Base-by-base conservation (phyloP, 331 rosid species). In the Cucumis variabilis region DNA sequence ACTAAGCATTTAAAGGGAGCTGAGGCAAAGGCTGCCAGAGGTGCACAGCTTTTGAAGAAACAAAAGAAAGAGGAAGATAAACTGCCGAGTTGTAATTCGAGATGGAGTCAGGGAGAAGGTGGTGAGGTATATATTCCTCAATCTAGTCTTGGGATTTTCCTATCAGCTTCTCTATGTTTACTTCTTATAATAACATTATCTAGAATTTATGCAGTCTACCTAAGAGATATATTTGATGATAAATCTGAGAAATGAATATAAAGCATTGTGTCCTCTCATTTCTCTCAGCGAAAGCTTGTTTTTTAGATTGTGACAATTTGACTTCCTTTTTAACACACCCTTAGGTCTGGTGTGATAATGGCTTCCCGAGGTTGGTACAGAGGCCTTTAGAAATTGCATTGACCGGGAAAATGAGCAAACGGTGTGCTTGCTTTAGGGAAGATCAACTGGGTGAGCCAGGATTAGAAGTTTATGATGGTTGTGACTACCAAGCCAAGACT, bases 341-440 rank as follows among this genome's bases (percentile, higher is more conserved):
- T 81, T 89, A 96, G 99, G 99, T 96, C 71, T 96, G 99, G 99
- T 96, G 99, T 86, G 98, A 96, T 84, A 91, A 44, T 51, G 99
- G 99, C 25, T 91, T 92, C 91, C 99, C 99, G 6, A 93, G 99
- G 87, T 92, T 95, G 85, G 91, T 96, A 75, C 96, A 93, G 90
- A 92, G 96, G 91, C 99, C 99, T 1, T 21, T 90, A 48, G 98
- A 96, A 89, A 95, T 96, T 87, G 99, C 98, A 63, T 88, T 96
- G 91, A 92, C 98, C 0, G 99, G 99, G 71, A 96, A 94, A 90
- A 93, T 94, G 94, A 94, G 98, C 88, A 95, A 88, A 91, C 97
- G 99, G 5, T 96, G 99, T 65, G 98, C 98, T 77, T 96, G 98
- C 93, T 95, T 95, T 88, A 90, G 91, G 85, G 94, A 96, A 88